Evolutionary conservation across 2,329 filamentous ascomycete species (phyloP).

Genomic region (Gnomoniopsis sp.): DNA sequence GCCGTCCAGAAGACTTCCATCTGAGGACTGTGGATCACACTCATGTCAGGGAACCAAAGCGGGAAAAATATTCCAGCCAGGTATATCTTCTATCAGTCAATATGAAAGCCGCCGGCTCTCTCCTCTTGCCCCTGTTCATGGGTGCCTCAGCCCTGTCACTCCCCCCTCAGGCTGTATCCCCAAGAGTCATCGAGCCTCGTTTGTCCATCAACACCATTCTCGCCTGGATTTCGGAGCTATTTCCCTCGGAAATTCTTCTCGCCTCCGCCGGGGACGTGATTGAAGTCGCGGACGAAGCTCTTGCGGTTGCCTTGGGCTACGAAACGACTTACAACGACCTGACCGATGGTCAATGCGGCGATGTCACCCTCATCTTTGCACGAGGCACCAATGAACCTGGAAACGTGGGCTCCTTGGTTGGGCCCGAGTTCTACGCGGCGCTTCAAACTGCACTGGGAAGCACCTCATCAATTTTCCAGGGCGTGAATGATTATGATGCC

Average conservation of each 20-base stretch:
- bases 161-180: background rate
- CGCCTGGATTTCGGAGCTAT: background rate
- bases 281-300: background rate
- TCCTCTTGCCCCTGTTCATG: background rate
- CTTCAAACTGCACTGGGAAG: constrained; percentile 18
- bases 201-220: constrained; percentile 9
- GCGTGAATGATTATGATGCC: constrained; percentile 25
- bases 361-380: constrained; percentile 26
- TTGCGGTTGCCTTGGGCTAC: constrained; percentile 1
- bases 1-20: too few relatives aligned
- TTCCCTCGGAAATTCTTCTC: constrained; percentile 5
- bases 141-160: background rate
- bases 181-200: background rate
- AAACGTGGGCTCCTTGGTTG: constrained; percentile 25
- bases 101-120: too few relatives aligned
- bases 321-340: constrained; percentile 13
- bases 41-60: too few relatives aligned
- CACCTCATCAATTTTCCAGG: constrained; percentile 22
- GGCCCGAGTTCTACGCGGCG: constrained; percentile 24
- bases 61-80: too few relatives aligned
- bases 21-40: too few relatives aligned
- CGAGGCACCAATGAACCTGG: constrained; percentile 26
- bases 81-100: too few relatives aligned
- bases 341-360: constrained; percentile 9
- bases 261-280: background rate